Evolutionary conservation across 495 filamentous ascomycete genomes (phyloP), one percentile per base, ranked within the genome.

Genomic region (Pyronema omphalodes): DNA sequence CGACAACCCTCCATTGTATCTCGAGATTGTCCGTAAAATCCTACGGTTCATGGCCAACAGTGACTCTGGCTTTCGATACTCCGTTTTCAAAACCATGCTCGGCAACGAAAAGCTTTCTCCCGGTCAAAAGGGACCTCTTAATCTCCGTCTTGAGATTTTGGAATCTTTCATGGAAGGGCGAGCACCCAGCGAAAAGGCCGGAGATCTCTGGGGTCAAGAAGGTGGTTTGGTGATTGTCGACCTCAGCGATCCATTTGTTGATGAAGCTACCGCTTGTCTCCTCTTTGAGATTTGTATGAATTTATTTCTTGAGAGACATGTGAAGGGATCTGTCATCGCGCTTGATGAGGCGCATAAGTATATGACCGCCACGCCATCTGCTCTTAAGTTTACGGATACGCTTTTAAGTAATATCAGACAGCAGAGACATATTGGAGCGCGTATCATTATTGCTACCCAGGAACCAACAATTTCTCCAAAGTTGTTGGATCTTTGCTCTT

Each of bases 361-460:
- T 60, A 68, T 78, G 66, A 74, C 67, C 12, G 46, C 58, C 12
- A 71, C 69, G 0, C 44, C 63, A 0, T 71, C 70, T 34, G 70
- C 79, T 0, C 54, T 56, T 6, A 53, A 55, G 0, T 74, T 88
- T 37, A 86, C 81, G 0, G 71, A 84, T 18, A 72, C 71, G 0
- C 67, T 88, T 1, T 68, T 88, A 0, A 70, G 71, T 0, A 71
- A 70, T 0, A 82, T 88, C 59, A 72, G 84, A 2, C 71, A 77
- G 39, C 82, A 88, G 60, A 77, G 84, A 4, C 83, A 88, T 58
- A 63, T 79, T 0, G 84, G 71, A 2, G 69, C 74, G 0, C 73
- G 83, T 0, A 67, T 87, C 3, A 56, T 88, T 39, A 80, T 88
- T 36, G 76, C 83, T 0, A 88, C 85, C 0, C 83, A 91, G 60